Conservation (phyloP, 2,329 filamentous ascomycete genomes). For the Bipolaris oryzae region DNA sequence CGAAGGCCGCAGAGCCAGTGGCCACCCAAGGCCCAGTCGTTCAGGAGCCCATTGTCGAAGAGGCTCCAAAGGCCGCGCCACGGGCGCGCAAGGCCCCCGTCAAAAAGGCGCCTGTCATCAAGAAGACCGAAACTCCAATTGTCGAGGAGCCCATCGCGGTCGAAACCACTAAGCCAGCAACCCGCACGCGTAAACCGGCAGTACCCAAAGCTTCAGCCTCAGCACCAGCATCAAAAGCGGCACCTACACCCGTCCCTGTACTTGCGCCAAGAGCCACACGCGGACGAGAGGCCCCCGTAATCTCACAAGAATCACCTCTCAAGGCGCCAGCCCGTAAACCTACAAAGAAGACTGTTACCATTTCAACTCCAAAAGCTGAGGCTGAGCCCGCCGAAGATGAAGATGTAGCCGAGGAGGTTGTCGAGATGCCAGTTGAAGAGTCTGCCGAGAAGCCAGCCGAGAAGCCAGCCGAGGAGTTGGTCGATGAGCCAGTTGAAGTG, state of each 20-base stretch:
- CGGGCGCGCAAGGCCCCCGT: conserved; percentile 29
- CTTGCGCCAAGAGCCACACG: conserved; percentile 28
- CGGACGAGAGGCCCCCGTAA: conserved; percentile 25
- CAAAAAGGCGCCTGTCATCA: conserved; percentile 23
- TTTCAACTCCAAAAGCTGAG: conserved; percentile 18
- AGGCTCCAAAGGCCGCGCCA: conserved; percentile 22
- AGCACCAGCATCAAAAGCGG: conserved; percentile 13
- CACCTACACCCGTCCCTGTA: conserved; percentile 17
- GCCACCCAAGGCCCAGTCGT: conserved; percentile 14
- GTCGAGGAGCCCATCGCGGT: conserved; percentile 14
- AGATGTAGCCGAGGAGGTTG: conserved; percentile 16
- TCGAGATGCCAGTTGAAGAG: neutral
- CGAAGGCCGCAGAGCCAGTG: conserved; percentile 16
- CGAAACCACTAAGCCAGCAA: conserved; percentile 26
- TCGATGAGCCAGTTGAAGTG: conserved; percentile 17
- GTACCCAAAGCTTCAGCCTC: conserved; percentile 18
- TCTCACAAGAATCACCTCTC: conserved; percentile 32
- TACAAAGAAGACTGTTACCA: conserved; percentile 24
- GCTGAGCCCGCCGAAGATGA: conserved; percentile 12
- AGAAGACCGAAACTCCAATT: conserved; percentile 13
- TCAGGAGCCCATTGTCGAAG: conserved; percentile 16
- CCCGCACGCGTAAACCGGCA: conserved; percentile 29
- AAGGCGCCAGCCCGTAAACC: conserved; percentile 37
- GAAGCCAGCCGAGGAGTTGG: neutral
- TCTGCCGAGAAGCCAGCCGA: neutral